Evolutionary conservation across 176 grass and related monocot genomes (phyloP), one percentile per base, ranked within the genome.

Genomic region (Aegilops umbellulata): DNA sequence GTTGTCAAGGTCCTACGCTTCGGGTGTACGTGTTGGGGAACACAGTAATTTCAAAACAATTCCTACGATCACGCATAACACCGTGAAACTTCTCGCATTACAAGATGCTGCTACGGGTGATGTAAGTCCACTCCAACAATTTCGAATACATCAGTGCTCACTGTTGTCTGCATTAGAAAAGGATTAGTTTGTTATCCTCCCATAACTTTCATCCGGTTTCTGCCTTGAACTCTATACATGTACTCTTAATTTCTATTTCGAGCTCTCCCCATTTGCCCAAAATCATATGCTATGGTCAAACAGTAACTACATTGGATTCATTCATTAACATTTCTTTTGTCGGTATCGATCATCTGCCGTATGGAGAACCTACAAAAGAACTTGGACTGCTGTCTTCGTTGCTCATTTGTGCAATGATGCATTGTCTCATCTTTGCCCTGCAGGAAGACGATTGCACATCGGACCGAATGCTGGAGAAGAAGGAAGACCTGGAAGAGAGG

Each of bases 91-190:
- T n/a, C n/a, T n/a, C n/a, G n/a, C n/a, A n/a, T n/a, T n/a, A 63
- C 96, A 93, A 89, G 88, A 91, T 88, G 96, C 96, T 82, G 88
- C 93, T 32, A 91, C 90, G 42, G 92, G 80, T 70, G 88, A 95
- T 89, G 96, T 98, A 89, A 94, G 91, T 92, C 11, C 53, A 46
- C 63, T 36, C 24, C 63, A 73, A 77, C 69, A 71, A 60, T 25
- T 61, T 31, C 12, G 57, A 67, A 47, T 16, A 12, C 79, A 26
- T 86, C 30, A 26, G 2, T 89, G 30, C 20, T 76, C 46, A 57
- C 65, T 24, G 20, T 8, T 31, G 29, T 27, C 15, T 65, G 24
- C 11, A 58, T 82, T 65, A 46, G 42, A 29, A 15, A 51, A 30
- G 2, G 20, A 31, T 76, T 76, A 70, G 14, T 61, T 26, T 22